Conservation (phyloP, 2,329 filamentous ascomycete genomes). For the Samsoniella hepiali region DNA sequence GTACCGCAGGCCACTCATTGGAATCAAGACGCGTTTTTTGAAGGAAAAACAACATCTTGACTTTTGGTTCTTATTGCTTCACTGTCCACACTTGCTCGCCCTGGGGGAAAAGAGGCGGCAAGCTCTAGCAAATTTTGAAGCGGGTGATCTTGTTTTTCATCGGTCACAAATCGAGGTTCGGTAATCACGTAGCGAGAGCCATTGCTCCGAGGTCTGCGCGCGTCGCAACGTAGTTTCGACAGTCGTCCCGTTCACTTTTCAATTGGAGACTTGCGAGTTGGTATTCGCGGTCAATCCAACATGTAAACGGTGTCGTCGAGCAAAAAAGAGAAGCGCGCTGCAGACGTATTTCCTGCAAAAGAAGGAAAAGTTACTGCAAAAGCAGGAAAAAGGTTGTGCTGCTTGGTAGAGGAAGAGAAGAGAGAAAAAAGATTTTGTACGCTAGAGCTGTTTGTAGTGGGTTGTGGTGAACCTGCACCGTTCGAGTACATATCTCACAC, state of each 20-base stretch:
- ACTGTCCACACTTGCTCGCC: constrained; percentile 67
- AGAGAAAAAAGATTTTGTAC: background rate
- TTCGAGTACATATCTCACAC: background rate
- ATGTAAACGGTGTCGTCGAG: background rate
- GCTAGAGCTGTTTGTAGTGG: background rate
- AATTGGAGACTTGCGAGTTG: constrained; percentile 8
- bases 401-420: background rate
- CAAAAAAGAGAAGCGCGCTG: background rate
- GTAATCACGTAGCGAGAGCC: background rate
- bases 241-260: background rate
- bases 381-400: background rate
- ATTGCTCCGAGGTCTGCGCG: background rate
- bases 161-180: background rate
- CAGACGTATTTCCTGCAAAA: background rate
- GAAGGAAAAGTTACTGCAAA: background rate
- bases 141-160: constrained; percentile 26
- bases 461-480: background rate
- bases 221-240: no score
- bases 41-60: constrained; percentile 20
- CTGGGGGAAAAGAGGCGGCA: constrained; percentile 52
- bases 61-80: constrained; percentile 57
- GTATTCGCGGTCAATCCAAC: constrained; percentile 3
- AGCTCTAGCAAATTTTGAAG: constrained; percentile 67
- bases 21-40: constrained; percentile 26
- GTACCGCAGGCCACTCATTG: constrained; percentile 31